These are phyloP conservation scores for Xylaria sp. DNA, from an alignment of 2,329 filamentous ascomycete genomes.

Conservation along the genomic window DNA sequence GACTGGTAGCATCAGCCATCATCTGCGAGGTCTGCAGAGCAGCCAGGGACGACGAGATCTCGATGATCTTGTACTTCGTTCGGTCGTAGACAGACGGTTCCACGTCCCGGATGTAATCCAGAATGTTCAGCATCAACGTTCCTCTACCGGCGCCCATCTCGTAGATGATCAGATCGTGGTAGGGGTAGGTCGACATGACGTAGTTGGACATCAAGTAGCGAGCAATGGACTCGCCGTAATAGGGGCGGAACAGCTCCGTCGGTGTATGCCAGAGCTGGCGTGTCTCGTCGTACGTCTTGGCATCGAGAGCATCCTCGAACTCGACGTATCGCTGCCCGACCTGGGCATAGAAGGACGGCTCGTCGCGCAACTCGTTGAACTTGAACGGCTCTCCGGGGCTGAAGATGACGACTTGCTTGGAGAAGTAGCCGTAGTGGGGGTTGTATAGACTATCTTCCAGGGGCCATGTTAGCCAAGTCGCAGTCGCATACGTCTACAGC, in stretches of 20 bases:
- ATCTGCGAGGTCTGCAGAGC: constrained; percentile 69
- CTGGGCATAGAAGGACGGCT: constrained; percentile 73
- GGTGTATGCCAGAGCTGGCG: constrained; percentile 98
- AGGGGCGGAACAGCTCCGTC: constrained; percentile 91
- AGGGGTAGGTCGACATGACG: constrained; percentile 86
- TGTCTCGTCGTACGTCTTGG: constrained; percentile 61
- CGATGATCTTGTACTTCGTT: constrained; percentile 91
- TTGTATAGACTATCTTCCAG: constrained; percentile 83
- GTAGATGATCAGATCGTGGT: constrained; percentile 96
- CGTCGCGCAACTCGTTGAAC: constrained; percentile 75
- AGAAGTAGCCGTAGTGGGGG: constrained; percentile 91
- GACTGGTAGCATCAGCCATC: constrained; percentile 57
- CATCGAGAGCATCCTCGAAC: constrained; percentile 86
- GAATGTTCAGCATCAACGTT: constrained; percentile 95
- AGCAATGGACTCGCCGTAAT: constrained; percentile 96
- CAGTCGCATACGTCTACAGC: not conserved
- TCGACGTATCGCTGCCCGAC: constrained; percentile 76
- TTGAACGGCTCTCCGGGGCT: constrained; percentile 85
- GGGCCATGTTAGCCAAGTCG: constrained; percentile 8
- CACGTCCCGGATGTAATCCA: constrained; percentile 87
- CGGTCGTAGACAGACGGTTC: constrained; percentile 91
- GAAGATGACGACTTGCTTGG: constrained; percentile 95
- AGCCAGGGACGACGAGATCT: constrained; percentile 82
- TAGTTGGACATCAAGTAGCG: constrained; percentile 95
- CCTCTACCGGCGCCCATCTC: constrained; percentile 98